A percentile compares a stretch with the other conserved stretches of the same genome.
Conservation (phyloP, 306 rosid species). For the Hippophae tibetana region DNA sequence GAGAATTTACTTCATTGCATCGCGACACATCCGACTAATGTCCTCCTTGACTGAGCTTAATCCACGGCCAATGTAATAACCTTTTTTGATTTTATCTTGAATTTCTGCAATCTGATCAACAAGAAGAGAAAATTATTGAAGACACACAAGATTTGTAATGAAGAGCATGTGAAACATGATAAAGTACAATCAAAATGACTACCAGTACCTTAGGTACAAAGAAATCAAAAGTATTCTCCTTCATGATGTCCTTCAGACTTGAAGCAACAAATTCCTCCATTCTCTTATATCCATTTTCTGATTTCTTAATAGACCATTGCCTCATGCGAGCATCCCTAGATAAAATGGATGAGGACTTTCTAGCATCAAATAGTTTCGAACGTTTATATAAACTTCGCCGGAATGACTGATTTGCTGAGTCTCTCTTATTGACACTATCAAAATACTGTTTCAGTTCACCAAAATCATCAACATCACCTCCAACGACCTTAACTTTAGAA, state of each 20-base stretch:
- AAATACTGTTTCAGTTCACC: constrained; percentile 88
- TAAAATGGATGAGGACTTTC: constrained; percentile 89
- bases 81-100: constrained; percentile 72
- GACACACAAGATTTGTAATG: background rate
- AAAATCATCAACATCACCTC: constrained; percentile 60
- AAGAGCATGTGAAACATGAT: background rate
- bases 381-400: constrained; percentile 84
- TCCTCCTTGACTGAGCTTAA: constrained; percentile 83
- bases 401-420: constrained; percentile 67
- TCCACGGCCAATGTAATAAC: constrained; percentile 81
- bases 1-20: constrained; percentile 72
- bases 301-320: constrained; percentile 89
- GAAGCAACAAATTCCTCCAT: constrained; percentile 89
- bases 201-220: constrained; percentile 78
- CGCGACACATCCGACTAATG: constrained; percentile 90
- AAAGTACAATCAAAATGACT: background rate
- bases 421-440: constrained; percentile 93
- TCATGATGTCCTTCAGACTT: constrained; percentile 82
- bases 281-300: constrained; percentile 87
- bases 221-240: constrained; percentile 65
- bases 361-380: constrained; percentile 88
- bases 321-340: constrained; percentile 99
- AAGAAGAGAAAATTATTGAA: constrained; percentile 8
- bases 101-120: constrained; percentile 79
- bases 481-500: constrained; percentile 48